phyloP scores from a whole-genome alignment of 176 grass and related monocot species.

The Alloteropsis semialata region DNA sequence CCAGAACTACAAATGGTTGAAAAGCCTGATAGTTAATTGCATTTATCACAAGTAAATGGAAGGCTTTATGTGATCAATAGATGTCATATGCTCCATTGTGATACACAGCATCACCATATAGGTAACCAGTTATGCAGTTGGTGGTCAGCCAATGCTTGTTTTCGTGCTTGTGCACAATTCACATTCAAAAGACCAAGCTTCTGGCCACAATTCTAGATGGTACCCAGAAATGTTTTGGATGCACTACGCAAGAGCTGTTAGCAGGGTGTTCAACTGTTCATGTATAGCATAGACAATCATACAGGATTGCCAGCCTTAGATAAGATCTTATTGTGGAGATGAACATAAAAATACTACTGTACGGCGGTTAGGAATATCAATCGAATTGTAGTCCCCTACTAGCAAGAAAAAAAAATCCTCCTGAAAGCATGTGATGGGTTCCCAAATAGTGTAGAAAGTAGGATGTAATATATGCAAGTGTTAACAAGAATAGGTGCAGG shows the following conservation, averaged over 20 bases:
- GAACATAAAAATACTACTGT: neutral
- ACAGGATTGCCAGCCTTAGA: neutral
- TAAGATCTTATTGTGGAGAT: neutral
- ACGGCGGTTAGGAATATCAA: neutral
- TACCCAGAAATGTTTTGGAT: slow-evolving; percentile 12
- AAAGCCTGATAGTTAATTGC: neutral
- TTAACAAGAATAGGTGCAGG: too few species aligned
- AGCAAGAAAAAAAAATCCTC: neutral
- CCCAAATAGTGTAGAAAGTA: neutral
- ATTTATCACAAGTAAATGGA: neutral
- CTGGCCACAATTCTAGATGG: neutral
- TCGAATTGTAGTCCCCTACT: neutral
- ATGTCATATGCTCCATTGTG: neutral
- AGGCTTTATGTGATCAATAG: neutral
- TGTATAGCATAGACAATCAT: neutral
- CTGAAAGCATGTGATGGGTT: neutral
- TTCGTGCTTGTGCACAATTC: neutral
- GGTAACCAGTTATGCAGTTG: neutral
- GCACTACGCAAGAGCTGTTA: neutral
- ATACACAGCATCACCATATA: neutral
- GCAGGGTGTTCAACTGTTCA: neutral
- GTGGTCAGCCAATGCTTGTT: neutral
- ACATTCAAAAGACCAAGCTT: neutral
- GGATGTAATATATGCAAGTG: neutral
- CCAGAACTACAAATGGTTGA: neutral